A percentile compares a stretch with the other conserved stretches of the same genome.
phyloP scores from a whole-genome alignment of 805 yeast genomes.

The Metschnikowia hibisci region DNA sequence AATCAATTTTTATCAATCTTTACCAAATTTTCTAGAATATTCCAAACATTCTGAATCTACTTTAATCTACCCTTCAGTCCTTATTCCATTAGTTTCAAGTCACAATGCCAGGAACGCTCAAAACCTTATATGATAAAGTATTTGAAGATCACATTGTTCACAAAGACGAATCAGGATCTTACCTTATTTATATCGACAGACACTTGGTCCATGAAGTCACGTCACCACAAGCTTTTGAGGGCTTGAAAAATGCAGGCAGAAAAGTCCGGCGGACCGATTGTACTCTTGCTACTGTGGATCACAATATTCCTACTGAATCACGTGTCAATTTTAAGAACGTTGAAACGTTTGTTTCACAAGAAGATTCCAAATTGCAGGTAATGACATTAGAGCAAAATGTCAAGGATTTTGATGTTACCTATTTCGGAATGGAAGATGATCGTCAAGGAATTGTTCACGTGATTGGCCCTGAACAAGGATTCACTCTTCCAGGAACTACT shows the following conservation, averaged over 20 bases:
- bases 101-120: conserved; percentile 14
- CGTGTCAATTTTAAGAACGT: conserved; percentile 71
- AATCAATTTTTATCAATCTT: neutral
- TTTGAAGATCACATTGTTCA: conserved; percentile 93
- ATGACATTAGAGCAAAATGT: conserved; percentile 91
- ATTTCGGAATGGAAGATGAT: conserved; percentile 89
- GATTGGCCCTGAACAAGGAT: conserved; percentile 99
- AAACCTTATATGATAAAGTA: conserved; percentile 91
- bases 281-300: conserved; percentile 93
- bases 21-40: neutral
- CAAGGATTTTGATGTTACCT: conserved; percentile 81
- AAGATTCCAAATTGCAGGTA: conserved; percentile 89
- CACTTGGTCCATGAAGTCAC: conserved; percentile 98
- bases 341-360: conserved; percentile 79
- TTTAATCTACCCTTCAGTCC: neutral
- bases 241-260: conserved; percentile 83
- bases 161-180: conserved; percentile 82
- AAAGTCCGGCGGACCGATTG: conserved; percentile 87
- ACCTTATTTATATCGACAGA: conserved; percentile 87
- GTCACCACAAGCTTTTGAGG: conserved; percentile 98
- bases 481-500: conserved; percentile 96
- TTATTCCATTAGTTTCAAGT: conserved; percentile 1
- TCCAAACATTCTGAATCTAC: neutral
- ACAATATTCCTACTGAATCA: conserved; percentile 94
- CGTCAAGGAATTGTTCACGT: conserved; percentile 99